phyloP scores from a whole-genome alignment of 1,284 basidiomycete species.

The Ustilago crameri region DNA sequence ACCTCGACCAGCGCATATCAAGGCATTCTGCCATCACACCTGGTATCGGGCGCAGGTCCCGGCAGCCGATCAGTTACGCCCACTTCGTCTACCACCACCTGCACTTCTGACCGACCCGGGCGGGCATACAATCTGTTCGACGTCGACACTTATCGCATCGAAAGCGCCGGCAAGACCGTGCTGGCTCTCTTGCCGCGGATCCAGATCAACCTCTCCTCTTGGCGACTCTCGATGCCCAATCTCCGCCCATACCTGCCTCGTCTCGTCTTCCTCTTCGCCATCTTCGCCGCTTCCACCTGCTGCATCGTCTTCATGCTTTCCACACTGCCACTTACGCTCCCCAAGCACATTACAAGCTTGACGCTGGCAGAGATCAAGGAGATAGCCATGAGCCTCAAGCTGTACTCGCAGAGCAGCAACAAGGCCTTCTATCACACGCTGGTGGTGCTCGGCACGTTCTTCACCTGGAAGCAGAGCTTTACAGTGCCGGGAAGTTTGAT shows the following conservation, averaged over 20 bases:
- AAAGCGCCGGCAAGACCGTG: slow-evolving; percentile 20
- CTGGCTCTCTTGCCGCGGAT: slow-evolving; percentile 34
- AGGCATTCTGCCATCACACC: slow-evolving; percentile 47
- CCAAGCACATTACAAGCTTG: slow-evolving; percentile 61
- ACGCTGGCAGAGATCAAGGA: slow-evolving; percentile 64
- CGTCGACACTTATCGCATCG: slow-evolving; percentile 36
- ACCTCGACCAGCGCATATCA: slow-evolving; percentile 14
- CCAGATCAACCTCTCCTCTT: slow-evolving; percentile 42
- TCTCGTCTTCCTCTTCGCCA: slow-evolving; percentile 46
- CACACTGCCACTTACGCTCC: slow-evolving; percentile 62
- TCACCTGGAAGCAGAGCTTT: slow-evolving; percentile 67
- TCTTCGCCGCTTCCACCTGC: slow-evolving; percentile 59
- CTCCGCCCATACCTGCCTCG: slow-evolving; percentile 57
- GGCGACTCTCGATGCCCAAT: slow-evolving; percentile 42
- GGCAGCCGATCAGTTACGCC: slow-evolving; percentile 41
- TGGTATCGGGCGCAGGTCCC: slow-evolving; percentile 15
- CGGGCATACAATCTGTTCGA: slow-evolving; percentile 33
- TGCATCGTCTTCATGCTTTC: slow-evolving; percentile 58
- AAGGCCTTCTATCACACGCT: slow-evolving; percentile 58
- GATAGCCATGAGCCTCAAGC: slow-evolving; percentile 55
- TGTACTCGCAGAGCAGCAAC: slow-evolving; percentile 52
- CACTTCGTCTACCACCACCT: slow-evolving; percentile 21
- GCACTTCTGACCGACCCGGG: slow-evolving; percentile 16
- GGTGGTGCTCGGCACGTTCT: slow-evolving; percentile 59
- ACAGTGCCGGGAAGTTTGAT: slow-evolving; percentile 64